Evolutionary conservation across 1,284 basidiomycete species (phyloP).

Genomic region (Rhodotorula sp.): DNA sequence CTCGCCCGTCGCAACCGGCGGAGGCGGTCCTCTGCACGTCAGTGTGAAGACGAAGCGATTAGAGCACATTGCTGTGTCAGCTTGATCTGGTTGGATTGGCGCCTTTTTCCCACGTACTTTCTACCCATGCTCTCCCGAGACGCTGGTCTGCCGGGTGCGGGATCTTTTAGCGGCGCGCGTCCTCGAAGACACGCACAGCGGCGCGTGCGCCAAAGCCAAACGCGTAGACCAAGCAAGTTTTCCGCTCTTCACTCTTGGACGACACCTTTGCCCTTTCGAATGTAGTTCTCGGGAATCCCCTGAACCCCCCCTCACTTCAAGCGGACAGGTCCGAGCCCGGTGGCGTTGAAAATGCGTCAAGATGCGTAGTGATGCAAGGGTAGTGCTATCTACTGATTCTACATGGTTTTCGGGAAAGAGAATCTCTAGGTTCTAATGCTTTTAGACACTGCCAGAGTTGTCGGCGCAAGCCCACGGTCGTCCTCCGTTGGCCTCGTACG

Average conservation of each 20-base stretch:
- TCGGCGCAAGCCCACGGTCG: constrained; percentile 19
- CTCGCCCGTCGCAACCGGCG: constrained; percentile 1
- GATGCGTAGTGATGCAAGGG: no score
- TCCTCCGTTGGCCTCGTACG: constrained; percentile 7
- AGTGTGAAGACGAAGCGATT: no score
- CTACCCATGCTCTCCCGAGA: not conserved
- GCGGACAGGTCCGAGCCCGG: not conserved
- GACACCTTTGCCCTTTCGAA: no score
- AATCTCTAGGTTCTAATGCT: not conserved
- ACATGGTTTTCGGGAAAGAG: not conserved
- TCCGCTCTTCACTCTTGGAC: no score
- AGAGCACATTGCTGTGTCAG: no score
- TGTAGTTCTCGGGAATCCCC: no score
- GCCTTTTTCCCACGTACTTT: not conserved
- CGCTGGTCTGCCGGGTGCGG: not conserved
- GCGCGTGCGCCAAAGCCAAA: no score
- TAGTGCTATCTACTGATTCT: not conserved
- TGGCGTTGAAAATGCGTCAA: no score
- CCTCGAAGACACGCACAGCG: no score
- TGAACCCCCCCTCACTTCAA: not conserved
- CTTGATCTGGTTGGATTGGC: no score
- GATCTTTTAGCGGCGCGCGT: no score
- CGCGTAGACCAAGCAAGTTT: no score
- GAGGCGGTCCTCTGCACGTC: not conserved
- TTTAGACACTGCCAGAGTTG: constrained; percentile 16